phyloP scores from a whole-genome alignment of 1,284 basidiomycete genomes.

The Wallemia ichthyophaga region DNA sequence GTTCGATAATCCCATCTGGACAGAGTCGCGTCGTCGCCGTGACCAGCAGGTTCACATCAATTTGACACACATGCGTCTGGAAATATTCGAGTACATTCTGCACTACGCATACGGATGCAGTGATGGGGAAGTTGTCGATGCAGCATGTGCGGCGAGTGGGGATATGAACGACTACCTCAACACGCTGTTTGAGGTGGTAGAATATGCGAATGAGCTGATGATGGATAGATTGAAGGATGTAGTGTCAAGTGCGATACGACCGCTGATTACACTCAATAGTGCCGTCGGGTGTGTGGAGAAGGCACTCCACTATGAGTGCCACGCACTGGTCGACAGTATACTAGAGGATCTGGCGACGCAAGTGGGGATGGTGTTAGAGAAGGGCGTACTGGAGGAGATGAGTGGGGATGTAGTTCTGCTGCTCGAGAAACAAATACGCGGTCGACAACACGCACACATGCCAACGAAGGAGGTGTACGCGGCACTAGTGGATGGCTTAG shows the following conservation, averaged over 20 bases:
- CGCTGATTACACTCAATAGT: neutral
- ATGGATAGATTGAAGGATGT: neutral
- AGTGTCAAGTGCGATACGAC: neutral
- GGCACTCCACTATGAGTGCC: neutral
- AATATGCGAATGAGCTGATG: neutral
- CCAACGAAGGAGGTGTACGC: neutral
- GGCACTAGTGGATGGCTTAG: neutral
- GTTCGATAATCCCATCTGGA: neutral
- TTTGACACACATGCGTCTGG: neutral
- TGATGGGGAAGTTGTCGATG: neutral
- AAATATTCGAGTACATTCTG: neutral
- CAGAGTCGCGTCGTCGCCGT: neutral
- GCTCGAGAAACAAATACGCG: neutral
- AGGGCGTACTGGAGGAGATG: neutral
- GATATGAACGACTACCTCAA: neutral
- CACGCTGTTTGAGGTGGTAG: neutral
- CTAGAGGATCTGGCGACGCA: neutral
- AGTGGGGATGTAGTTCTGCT: neutral
- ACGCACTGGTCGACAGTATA: neutral
- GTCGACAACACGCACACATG: neutral
- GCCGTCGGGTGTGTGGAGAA: neutral
- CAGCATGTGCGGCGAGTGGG: neutral
- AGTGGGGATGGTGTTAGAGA: neutral
- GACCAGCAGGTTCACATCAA: neutral
- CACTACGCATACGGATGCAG: neutral